A percentile compares a stretch with the other conserved stretches of the same genome.
Evolutionary conservation across 768 basidiomycete species (phyloP).

Genomic region (Tylopilus rubrobrunneus): DNA sequence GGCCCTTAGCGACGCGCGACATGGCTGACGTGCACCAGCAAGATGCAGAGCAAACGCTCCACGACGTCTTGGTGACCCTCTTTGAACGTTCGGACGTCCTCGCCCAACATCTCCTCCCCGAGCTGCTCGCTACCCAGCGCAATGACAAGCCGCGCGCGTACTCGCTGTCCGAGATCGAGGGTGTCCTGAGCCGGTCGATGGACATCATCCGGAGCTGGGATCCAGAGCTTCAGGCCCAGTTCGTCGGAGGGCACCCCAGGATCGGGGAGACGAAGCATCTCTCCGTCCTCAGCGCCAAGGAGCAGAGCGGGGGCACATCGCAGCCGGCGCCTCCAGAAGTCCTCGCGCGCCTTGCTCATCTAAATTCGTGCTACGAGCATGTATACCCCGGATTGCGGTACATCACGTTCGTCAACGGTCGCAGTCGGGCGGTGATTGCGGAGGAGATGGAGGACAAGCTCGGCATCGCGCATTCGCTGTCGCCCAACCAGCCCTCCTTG

Average conservation of each 20-base stretch:
- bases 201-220: conserved; percentile 52
- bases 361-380: conserved; percentile 76
- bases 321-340: conserved; percentile 69
- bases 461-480: conserved; percentile 47
- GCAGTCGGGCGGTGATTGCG: conserved; percentile 65
- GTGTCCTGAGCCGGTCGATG: conserved; percentile 55
- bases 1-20: background rate
- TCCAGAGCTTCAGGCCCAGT: conserved; percentile 47
- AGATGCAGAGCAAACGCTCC: conserved; percentile 23
- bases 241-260: conserved; percentile 83
- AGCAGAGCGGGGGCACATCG: conserved; percentile 56
- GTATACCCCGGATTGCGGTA: conserved; percentile 75
- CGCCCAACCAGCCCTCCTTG: conserved; percentile 33
- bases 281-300: conserved; percentile 70
- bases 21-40: conserved; percentile 5
- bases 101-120: conserved; percentile 48
- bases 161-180: conserved; percentile 39
- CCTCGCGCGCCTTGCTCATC: conserved; percentile 62
- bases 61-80: conserved; percentile 37
- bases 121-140: conserved; percentile 36
- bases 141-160: conserved; percentile 17
- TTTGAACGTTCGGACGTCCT: conserved; percentile 72
- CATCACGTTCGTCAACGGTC: conserved; percentile 90
- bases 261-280: conserved; percentile 82
- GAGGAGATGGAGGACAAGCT: conserved; percentile 77